Evolutionary conservation across 495 filamentous ascomycete genomes (phyloP).

Genomic region (Trichocladium antarcticum): DNA sequence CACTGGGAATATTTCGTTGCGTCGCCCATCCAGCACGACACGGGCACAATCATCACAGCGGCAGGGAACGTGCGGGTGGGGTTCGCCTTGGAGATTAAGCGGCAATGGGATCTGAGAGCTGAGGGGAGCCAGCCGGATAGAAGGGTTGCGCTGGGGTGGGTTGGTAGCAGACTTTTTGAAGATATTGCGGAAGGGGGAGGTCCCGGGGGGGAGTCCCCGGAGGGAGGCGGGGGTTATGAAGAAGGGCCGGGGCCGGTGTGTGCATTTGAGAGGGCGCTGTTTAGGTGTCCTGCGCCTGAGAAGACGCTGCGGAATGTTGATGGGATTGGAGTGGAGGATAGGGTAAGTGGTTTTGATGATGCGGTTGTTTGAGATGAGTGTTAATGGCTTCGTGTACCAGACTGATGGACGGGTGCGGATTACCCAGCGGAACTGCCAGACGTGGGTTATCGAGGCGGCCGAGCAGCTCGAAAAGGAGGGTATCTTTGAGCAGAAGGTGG

Average conservation of each 20-base stretch:
- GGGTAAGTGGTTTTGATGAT: neutral
- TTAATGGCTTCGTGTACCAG: neutral
- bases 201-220: neutral
- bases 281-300: conserved; percentile 3
- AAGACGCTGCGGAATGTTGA: conserved; percentile 7
- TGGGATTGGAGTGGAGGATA: neutral
- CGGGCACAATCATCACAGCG: neutral
- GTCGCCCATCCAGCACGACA: neutral
- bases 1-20: conserved; percentile 12
- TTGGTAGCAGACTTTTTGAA: no score
- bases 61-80: conserved; percentile 1
- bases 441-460: conserved; percentile 8
- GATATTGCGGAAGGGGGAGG: no score
- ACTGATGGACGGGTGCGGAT: neutral
- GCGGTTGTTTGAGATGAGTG: neutral
- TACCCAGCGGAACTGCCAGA: conserved; percentile 10
- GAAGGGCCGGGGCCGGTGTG: neutral
- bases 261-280: conserved; percentile 6
- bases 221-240: neutral
- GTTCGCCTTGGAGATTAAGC: conserved; percentile 5
- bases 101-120: neutral
- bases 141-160: conserved; percentile 6
- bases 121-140: neutral
- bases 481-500: neutral
- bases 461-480: conserved; percentile 5